Conservation (phyloP, 2,329 filamentous ascomycete species). For the Aspergillus terreus region DNA sequence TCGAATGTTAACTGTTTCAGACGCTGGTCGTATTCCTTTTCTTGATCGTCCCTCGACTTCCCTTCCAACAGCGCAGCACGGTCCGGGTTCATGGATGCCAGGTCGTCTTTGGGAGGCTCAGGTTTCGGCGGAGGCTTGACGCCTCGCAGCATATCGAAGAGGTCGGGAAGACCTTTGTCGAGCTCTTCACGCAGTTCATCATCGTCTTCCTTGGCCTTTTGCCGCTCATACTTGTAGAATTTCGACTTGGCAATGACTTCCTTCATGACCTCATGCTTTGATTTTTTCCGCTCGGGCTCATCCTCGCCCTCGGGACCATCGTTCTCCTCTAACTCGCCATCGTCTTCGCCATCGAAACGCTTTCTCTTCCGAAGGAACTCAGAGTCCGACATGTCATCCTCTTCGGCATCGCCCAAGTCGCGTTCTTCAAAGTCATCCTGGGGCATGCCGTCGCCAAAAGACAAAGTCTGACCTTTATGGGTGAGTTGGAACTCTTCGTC, state of each 20-base stretch:
- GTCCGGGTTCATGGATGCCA: slow-evolving; percentile 58
- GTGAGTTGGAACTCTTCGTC: slow-evolving; percentile 70
- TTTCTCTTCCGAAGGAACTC: slow-evolving; percentile 51
- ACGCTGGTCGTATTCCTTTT: slow-evolving; percentile 83
- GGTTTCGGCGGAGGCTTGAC: slow-evolving; percentile 53
- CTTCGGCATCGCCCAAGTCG: slow-evolving; percentile 56
- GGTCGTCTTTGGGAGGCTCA: slow-evolving; percentile 43
- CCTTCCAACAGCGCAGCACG: slow-evolving; percentile 58
- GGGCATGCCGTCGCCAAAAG: slow-evolving; percentile 53
- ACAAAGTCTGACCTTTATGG: slow-evolving; percentile 74
- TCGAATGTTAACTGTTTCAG: slow-evolving; percentile 81
- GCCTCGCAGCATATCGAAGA: slow-evolving; percentile 67
- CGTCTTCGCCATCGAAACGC: slow-evolving; percentile 37
- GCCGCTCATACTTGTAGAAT: slow-evolving; percentile 87
- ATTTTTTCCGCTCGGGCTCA: slow-evolving; percentile 81
- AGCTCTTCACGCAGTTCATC: slow-evolving; percentile 80
- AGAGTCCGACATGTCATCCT: slow-evolving; percentile 58
- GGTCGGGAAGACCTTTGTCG: slow-evolving; percentile 74
- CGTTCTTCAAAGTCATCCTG: slow-evolving; percentile 77
- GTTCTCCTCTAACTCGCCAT: slow-evolving; percentile 42
- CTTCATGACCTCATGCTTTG: slow-evolving; percentile 95
- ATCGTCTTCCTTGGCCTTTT: slow-evolving; percentile 88
- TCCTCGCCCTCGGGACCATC: slow-evolving; percentile 50
- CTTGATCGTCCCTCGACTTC: slow-evolving; percentile 63
- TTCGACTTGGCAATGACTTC: slow-evolving; percentile 98